A percentile compares a stretch with the other conserved stretches of the same genome.
phyloP scores from a whole-genome alignment of 192 early-diverging fungal genomes.

The Chytriomyces confervae region DNA sequence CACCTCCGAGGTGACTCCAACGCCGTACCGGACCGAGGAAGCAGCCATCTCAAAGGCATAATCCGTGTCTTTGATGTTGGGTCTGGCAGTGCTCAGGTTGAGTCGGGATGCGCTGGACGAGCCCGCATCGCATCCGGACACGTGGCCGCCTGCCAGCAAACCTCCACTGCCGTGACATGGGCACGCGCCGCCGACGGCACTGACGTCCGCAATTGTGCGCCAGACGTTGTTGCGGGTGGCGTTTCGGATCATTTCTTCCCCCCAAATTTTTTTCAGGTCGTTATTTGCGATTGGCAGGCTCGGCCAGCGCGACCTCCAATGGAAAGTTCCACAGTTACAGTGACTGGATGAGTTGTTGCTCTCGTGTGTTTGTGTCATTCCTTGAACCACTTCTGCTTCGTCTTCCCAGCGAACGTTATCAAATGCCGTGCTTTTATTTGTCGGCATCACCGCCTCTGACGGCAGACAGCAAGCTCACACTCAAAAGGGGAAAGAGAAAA shows the following conservation, averaged over 20 bases:
- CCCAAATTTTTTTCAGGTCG: no score
- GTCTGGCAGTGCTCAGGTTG: constrained; percentile 6
- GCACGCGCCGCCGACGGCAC: constrained; percentile 34
- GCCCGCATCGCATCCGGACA: constrained; percentile 5
- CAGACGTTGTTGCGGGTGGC: constrained; percentile 18
- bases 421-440: no score
- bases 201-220: constrained; percentile 36
- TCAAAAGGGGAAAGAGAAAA: no score
- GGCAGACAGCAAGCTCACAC: no score
- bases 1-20: constrained; percentile 81
- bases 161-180: constrained; percentile 40
- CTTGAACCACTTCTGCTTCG: no score
- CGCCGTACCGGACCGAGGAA: constrained; percentile 84
- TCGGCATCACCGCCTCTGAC: background rate
- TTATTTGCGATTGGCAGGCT: no score
- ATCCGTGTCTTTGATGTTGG: constrained; percentile 37
- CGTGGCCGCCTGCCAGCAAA: background rate
- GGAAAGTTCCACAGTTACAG: no score
- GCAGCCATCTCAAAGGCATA: constrained; percentile 81
- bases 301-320: no score
- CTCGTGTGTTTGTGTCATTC: no score
- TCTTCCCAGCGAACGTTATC: no score
- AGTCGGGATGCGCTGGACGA: constrained; percentile 5
- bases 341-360: no score
- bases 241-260: background rate